Evolutionary conservation across 441 rosid species (phyloP).

Genomic region (Arabidopsis hybrid): DNA sequence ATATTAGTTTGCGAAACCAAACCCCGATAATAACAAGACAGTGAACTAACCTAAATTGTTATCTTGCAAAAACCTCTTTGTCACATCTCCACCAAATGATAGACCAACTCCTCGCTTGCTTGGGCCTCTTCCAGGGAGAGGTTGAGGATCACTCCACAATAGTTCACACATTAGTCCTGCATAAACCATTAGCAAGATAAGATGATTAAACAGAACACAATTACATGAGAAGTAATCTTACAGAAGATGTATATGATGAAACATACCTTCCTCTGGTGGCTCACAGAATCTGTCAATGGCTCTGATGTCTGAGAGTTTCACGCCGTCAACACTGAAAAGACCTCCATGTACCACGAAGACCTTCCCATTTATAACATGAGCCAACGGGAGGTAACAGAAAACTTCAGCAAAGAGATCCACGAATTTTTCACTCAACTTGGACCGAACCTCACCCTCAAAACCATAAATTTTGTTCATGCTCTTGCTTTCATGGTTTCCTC

Average conservation of each 20-base stretch:
- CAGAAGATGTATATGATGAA: background rate
- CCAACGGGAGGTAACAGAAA: constrained; percentile 94
- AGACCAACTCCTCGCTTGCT: constrained; percentile 99
- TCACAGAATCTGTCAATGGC: constrained; percentile 93
- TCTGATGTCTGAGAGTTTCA: constrained; percentile 84
- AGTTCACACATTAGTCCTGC: constrained; percentile 96
- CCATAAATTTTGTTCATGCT: constrained; percentile 99
- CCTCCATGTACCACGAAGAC: constrained; percentile 97
- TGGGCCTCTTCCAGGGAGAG: constrained; percentile 96
- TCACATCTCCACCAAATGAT: constrained; percentile 95
- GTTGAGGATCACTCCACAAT: constrained; percentile 99
- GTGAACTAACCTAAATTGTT: constrained; percentile 74
- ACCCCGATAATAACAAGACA: background rate
- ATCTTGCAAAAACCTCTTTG: constrained; percentile 81
- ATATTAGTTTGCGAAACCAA: background rate
- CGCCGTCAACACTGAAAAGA: constrained; percentile 96
- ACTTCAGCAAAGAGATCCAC: constrained; percentile 98
- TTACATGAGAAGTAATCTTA: background rate
- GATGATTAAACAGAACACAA: background rate
- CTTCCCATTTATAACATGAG: constrained; percentile 84
- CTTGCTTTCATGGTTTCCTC: constrained; percentile 99
- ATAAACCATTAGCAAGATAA: constrained; percentile 6
- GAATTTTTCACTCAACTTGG: constrained; percentile 91
- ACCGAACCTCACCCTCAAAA: constrained; percentile 96
- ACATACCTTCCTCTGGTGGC: constrained; percentile 98